These are phyloP conservation scores for Populus hybrid DNA, from an alignment of 441 rosid species.

Conservation along the genomic window DNA sequence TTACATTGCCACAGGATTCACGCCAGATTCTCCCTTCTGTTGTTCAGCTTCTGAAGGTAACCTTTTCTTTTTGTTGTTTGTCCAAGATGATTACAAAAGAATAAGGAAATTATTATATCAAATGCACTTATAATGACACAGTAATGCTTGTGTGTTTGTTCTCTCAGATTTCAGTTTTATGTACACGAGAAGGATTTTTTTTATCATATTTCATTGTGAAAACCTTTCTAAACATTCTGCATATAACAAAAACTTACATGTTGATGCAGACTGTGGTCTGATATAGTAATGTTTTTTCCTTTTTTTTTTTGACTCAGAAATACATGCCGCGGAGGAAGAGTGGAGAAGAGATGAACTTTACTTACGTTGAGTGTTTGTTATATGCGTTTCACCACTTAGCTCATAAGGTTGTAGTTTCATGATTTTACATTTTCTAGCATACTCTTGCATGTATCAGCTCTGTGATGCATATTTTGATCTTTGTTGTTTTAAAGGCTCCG, in stretches of 20 bases:
- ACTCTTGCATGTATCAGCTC: background rate
- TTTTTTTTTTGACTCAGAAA: conserved; percentile 43
- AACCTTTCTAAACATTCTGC: background rate
- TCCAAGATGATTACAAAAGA: too few relatives aligned
- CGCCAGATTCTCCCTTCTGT: conserved; percentile 89
- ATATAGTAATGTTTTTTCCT: background rate
- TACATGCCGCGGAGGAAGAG: conserved; percentile 92
- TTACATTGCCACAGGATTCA: conserved; percentile 84
- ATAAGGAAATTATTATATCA: background rate
- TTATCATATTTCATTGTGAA: background rate
- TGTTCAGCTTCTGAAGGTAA: conserved; percentile 84
- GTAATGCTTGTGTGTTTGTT: background rate
- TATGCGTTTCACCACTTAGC: conserved; percentile 88
- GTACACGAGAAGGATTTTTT: background rate
- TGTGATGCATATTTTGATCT: conserved; percentile 27
- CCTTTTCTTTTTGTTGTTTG: background rate
- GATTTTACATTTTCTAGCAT: conserved; percentile 11
- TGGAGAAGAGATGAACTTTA: conserved; percentile 93
- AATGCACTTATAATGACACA: background rate
- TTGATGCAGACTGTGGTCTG: background rate
- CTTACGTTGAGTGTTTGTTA: conserved; percentile 87
- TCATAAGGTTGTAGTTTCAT: conserved; percentile 47
- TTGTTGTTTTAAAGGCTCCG: conserved; percentile 63
- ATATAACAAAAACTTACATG: background rate
- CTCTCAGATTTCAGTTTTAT: conserved; percentile 6